A percentile compares a stretch with the other conserved stretches of the same genome.
Evolutionary conservation across 2,329 filamentous ascomycete species (phyloP).

Genomic region (Aulographum hederae): DNA sequence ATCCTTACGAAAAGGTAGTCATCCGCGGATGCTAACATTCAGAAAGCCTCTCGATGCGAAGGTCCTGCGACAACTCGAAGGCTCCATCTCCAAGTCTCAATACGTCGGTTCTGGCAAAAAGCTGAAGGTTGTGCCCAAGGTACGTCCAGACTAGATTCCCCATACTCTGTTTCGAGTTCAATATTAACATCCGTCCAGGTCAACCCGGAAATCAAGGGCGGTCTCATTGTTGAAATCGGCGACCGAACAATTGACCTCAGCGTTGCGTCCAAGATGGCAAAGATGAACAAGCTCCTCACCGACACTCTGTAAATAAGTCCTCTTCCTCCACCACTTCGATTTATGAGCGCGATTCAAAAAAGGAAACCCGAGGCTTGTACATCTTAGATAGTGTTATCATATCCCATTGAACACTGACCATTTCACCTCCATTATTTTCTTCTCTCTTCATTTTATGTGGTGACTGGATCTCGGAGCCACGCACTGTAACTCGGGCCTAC

Average conservation of each 20-base stretch:
- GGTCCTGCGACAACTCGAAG: constrained; percentile 72
- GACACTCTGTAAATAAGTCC: constrained; percentile 83
- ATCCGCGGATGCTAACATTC: too few species aligned
- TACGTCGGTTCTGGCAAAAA: constrained; percentile 88
- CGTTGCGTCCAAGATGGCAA: constrained; percentile 84
- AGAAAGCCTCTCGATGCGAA: constrained; percentile 72
- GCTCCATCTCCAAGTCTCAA: constrained; percentile 71
- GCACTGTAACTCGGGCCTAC: too few species aligned
- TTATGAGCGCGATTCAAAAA: too few species aligned
- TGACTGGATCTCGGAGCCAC: too few species aligned
- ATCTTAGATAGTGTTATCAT: too few species aligned
- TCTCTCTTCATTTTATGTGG: too few species aligned
- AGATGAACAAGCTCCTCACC: constrained; percentile 98
- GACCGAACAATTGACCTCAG: constrained; percentile 97
- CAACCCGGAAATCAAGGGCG: constrained; percentile 86
- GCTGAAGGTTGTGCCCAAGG: constrained; percentile 89
- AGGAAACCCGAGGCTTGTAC: too few species aligned
- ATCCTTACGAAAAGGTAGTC: too few species aligned
- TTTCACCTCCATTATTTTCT: too few species aligned
- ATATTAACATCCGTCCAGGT: constrained; percentile 41
- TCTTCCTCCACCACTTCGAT: too few species aligned
- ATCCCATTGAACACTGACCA: too few species aligned
- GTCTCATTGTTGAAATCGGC: constrained; percentile 87
- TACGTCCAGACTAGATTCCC: too few species aligned
- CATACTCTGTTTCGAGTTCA: background rate